Conservation (phyloP, 2,329 filamentous ascomycete genomes). For the Blastomyces gilchristii region DNA sequence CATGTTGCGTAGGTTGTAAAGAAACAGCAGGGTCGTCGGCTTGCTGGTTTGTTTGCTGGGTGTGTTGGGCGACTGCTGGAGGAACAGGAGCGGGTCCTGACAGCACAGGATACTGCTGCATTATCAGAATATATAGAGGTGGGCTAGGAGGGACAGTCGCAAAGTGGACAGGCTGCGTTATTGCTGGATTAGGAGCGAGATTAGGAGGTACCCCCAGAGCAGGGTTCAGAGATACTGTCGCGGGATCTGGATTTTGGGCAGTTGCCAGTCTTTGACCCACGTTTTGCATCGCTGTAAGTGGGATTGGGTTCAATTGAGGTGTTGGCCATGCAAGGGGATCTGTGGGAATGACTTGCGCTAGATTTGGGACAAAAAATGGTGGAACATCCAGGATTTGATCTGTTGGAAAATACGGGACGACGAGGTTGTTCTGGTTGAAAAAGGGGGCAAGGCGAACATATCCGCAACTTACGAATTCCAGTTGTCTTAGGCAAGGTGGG, state of each 20-base stretch:
- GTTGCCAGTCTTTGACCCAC: neutral
- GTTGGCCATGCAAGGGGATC: neutral
- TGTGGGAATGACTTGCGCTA: neutral
- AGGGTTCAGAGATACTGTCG: neutral
- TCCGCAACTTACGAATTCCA: constrained; percentile 52
- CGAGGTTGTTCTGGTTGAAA: constrained; percentile 31
- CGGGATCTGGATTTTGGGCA: neutral
- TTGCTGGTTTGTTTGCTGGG: neutral
- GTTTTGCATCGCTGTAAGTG: neutral
- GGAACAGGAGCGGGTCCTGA: neutral
- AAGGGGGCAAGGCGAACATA: constrained; percentile 41
- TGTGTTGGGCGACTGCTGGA: neutral
- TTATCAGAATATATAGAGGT: neutral
- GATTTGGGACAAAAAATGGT: neutral
- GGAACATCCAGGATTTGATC: neutral
- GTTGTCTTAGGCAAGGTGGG: constrained; percentile 23
- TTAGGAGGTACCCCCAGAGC: neutral
- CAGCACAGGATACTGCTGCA: neutral
- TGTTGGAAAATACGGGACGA: constrained; percentile 15
- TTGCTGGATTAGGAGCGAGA: neutral
- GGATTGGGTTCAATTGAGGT: neutral
- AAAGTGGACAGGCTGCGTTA: neutral
- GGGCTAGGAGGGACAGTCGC: neutral
- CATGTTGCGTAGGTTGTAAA: neutral
- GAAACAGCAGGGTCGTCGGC: neutral